Evolutionary conservation across 495 filamentous ascomycete genomes (phyloP), one percentile per base, ranked within the genome.

Genomic region (Coniosporium apollinis): DNA sequence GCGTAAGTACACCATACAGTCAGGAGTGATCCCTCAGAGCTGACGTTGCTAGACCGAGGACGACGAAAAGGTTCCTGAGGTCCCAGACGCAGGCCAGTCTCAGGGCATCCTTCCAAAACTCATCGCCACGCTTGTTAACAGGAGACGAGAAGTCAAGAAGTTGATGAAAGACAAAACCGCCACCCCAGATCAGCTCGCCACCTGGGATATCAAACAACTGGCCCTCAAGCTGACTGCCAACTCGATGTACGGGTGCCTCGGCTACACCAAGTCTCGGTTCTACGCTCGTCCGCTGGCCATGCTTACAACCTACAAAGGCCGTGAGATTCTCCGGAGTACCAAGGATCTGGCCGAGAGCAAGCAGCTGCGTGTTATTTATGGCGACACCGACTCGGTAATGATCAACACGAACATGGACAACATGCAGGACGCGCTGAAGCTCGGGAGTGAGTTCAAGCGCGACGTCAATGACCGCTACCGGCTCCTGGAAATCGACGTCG

Each of bases 311-410:
- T 91, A 74, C 60, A 96, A 96, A 51, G 89, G 89, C 33, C 87
- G 89, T 63, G 91, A 97, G 61, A 94, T 97, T 69, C 70, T 97
- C 22, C 70, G 79, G 36, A 86, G 79, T 49, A 97, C 89, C 37
- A 96, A 94, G 57, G 84, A 91, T 19, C 67, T 97, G 24, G 89
- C 86, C 1, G 87, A 96, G 54, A 79, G 71, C 38, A 85, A 77
- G 33, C 71, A 79, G 25, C 67, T 97, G 30, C 74, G 80, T 42
- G 89, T 97, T 54, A 93, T 97, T 38, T 97, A 97, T 51, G 89
- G 89, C 58, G 89, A 97, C 60, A 97, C 89, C 16, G 89, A 97
- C 54, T 97, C 89, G 16, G 89, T 97, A 58, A 97, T 97, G 89
- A 94, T 97, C 58, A 96, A 97, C 48, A 93, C 89, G 31, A 94